Percentiles rank a stretch among this genome's conserved stretches.
phyloP scores from a whole-genome alignment of 1,284 basidiomycete genomes.

The Porphyrellus sp. region DNA sequence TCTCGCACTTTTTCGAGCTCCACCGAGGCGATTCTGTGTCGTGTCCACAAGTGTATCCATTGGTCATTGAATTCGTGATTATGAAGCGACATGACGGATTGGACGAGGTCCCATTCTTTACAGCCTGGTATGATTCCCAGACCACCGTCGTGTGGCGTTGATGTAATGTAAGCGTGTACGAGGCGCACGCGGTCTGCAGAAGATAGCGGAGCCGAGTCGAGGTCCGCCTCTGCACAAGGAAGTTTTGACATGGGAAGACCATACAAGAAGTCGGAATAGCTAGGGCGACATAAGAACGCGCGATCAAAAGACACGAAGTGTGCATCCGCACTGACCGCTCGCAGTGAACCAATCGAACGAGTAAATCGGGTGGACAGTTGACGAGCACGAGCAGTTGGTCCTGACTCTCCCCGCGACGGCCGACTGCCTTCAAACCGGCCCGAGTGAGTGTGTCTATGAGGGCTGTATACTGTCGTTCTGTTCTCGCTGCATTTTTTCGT shows the following conservation, averaged over 20 bases:
- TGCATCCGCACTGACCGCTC: conserved; percentile 68
- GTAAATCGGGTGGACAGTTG: conserved; percentile 59
- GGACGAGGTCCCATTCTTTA: conserved; percentile 73
- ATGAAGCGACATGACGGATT: conserved; percentile 80
- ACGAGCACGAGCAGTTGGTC: conserved; percentile 83
- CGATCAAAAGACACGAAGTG: not conserved
- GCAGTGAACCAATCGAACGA: conserved; percentile 64
- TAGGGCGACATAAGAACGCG: conserved; percentile 28
- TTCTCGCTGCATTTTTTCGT: conserved; percentile 57
- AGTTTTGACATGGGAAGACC: conserved; percentile 57
- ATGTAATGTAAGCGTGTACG: conserved; percentile 72
- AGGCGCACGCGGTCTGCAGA: conserved; percentile 79
- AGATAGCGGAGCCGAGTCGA: conserved; percentile 47
- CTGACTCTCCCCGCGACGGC: conserved; percentile 67
- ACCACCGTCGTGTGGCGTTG: conserved; percentile 67
- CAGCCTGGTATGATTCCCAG: conserved; percentile 74
- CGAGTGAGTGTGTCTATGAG: conserved; percentile 60
- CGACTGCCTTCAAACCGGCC: conserved; percentile 66
- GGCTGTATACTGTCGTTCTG: conserved; percentile 63
- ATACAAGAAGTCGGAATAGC: conserved; percentile 60
- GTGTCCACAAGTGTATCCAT: conserved; percentile 35
- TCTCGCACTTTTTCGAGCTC: conserved; percentile 42
- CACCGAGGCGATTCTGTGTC: conserved; percentile 27
- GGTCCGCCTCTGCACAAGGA: conserved; percentile 40
- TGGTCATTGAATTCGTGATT: conserved; percentile 72